phyloP scores from a whole-genome alignment of 352 stramenopile genomes.

The Elongisporangium senticosum region DNA sequence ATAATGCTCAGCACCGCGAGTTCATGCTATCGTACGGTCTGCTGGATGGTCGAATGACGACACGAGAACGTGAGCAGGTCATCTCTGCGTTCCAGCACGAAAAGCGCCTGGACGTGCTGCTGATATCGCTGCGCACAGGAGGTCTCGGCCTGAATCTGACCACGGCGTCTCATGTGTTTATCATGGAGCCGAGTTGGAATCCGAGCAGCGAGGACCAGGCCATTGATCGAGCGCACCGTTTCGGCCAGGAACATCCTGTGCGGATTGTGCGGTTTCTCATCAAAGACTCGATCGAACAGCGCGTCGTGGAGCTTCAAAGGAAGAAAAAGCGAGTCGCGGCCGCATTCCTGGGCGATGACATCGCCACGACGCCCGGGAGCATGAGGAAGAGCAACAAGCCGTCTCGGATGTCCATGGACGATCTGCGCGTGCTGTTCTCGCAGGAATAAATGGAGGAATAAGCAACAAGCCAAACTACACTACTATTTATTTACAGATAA shows the following conservation, averaged over 20 bases:
- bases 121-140: conserved; percentile 86
- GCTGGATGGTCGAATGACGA: conserved; percentile 55
- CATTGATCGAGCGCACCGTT: conserved; percentile 86
- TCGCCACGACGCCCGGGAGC: conserved; percentile 9
- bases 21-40: conserved; percentile 35
- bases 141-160: conserved; percentile 91
- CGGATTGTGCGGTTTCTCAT: conserved; percentile 81
- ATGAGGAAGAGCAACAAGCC: conserved; percentile 7
- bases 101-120: conserved; percentile 64
- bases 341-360: conserved; percentile 57
- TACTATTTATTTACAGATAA: background rate
- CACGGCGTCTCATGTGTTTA: conserved; percentile 88
- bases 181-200: conserved; percentile 93
- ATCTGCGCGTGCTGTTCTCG: conserved; percentile 1
- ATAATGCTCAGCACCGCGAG: conserved; percentile 14
- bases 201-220: conserved; percentile 89
- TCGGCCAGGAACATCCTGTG: conserved; percentile 69
- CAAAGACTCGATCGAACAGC: conserved; percentile 87
- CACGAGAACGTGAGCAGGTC: conserved; percentile 55
- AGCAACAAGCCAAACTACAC: background rate
- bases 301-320: conserved; percentile 83
- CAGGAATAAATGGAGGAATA: background rate
- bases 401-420: background rate
- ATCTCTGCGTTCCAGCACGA: conserved; percentile 58
- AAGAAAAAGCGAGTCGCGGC: conserved; percentile 83